phyloP scores from a whole-genome alignment of 2,329 filamentous ascomycete species.

The Emergomyces pasteurianus region DNA sequence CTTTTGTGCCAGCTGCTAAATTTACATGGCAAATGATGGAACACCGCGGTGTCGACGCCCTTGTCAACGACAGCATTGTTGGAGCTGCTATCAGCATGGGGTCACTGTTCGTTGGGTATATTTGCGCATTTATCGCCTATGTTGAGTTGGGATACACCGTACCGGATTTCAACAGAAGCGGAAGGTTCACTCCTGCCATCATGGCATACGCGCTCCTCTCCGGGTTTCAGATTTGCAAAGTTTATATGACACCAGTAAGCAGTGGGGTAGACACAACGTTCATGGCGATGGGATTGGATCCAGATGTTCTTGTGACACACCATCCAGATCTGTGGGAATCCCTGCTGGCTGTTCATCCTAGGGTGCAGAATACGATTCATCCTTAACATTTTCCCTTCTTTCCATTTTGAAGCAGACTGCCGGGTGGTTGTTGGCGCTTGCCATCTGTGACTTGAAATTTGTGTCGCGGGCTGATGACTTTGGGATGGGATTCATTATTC shows the following conservation, averaged over 20 bases:
- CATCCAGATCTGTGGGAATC: constrained; percentile 70
- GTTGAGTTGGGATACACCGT: constrained; percentile 74
- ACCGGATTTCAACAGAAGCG: constrained; percentile 63
- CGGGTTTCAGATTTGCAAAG: constrained; percentile 76
- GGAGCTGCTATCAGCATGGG: constrained; percentile 63
- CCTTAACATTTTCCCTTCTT: constrained; percentile 26
- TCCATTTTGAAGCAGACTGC: neutral
- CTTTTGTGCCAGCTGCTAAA: constrained; percentile 76
- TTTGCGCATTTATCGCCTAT: constrained; percentile 69
- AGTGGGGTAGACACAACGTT: constrained; percentile 91
- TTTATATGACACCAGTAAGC: constrained; percentile 78
- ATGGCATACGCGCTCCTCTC: constrained; percentile 82
- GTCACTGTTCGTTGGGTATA: constrained; percentile 70
- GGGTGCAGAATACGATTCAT: constrained; percentile 67
- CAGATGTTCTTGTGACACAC: constrained; percentile 59
- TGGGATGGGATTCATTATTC: neutral
- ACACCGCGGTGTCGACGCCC: constrained; percentile 76
- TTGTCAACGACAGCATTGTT: constrained; percentile 79
- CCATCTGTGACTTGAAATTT: neutral
- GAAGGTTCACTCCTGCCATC: constrained; percentile 59
- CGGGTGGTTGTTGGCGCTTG: neutral
- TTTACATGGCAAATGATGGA: constrained; percentile 88
- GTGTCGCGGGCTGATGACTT: neutral
- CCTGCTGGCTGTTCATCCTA: constrained; percentile 72
- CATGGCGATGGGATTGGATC: constrained; percentile 59